A percentile compares a stretch with the other conserved stretches of the same genome.
Conservation (phyloP, 768 basidiomycete genomes). For the Kwoniella sp. region DNA sequence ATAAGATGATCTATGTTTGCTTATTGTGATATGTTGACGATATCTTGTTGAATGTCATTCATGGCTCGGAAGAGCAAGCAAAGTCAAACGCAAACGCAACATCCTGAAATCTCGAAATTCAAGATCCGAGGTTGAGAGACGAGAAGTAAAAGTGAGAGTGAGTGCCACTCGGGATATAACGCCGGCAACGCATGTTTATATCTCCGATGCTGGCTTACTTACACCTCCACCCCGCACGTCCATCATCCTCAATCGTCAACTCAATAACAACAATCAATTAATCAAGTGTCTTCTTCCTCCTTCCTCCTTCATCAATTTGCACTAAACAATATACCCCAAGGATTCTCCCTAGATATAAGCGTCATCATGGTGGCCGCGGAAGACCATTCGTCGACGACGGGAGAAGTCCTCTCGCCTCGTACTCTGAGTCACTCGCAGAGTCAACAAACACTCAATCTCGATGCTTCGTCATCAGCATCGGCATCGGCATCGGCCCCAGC, state of each 20-base stretch:
- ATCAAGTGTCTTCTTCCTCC: background rate
- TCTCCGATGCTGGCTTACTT: conserved; percentile 1
- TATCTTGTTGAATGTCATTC: conserved; percentile 2
- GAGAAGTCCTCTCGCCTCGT: background rate
- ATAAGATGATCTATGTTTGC: no score
- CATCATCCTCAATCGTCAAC: conserved; percentile 7
- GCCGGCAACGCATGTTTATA: conserved; percentile 8
- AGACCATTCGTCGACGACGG: no score
- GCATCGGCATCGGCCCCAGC: background rate
- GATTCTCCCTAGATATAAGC: background rate
- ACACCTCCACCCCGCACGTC: conserved; percentile 21
- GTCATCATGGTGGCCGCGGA: conserved; percentile 2
- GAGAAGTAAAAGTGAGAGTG: background rate
- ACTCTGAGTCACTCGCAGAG: conserved; percentile 51
- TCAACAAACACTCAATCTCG: conserved; percentile 2
- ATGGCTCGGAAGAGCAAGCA: conserved; percentile 11
- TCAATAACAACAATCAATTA: background rate
- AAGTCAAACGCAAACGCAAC: background rate
- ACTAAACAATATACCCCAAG: background rate
- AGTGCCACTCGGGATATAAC: conserved; percentile 7
- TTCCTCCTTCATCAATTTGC: background rate
- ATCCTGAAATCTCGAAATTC: background rate
- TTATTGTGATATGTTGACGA: background rate
- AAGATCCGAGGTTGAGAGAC: background rate
- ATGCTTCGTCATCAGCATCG: no score